These are phyloP conservation scores for Dendrocalamus latiflorus DNA, from an alignment of 202 grass and related monocot species.

Conservation along the genomic window DNA sequence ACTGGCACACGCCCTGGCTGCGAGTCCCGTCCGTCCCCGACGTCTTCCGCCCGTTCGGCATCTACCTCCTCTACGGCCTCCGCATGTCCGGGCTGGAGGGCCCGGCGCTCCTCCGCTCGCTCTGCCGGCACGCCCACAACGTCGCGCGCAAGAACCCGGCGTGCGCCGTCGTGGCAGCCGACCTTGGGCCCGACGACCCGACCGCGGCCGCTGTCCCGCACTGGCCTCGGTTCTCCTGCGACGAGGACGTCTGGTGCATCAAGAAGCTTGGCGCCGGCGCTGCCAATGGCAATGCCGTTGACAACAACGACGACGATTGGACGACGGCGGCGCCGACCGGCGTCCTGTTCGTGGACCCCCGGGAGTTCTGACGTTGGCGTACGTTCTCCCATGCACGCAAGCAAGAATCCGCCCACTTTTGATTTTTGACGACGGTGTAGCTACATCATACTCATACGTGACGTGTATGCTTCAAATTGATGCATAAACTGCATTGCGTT, in stretches of 20 bases:
- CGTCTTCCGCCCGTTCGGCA: conserved; percentile 65
- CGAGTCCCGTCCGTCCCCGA: conserved; percentile 56
- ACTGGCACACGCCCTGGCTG: conserved; percentile 50
- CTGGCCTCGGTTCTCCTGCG: conserved; percentile 68
- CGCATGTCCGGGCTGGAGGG: conserved; percentile 51
- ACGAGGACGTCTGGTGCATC: conserved; percentile 81
- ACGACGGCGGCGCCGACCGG: conserved; percentile 1
- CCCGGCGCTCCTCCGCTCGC: conserved; percentile 42
- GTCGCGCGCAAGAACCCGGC: conserved; percentile 52
- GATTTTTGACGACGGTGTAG: conserved; percentile 23
- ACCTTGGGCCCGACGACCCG: conserved; percentile 60
- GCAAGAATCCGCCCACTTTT: neutral
- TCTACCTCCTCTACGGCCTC: conserved; percentile 69
- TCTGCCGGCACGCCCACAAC: conserved; percentile 79
- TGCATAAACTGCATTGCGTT: neutral
- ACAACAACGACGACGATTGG: conserved; percentile 24
- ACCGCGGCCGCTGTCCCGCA: conserved; percentile 53
- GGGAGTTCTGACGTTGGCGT: conserved; percentile 57
- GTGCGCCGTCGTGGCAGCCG: conserved; percentile 69
- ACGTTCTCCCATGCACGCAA: neutral
- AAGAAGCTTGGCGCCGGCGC: conserved; percentile 42
- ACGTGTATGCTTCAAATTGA: conserved; percentile 10
- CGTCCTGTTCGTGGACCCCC: conserved; percentile 74
- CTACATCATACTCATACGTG: conserved; percentile 28
- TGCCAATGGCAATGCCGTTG: conserved; percentile 21